phyloP scores from a whole-genome alignment of 371 early-diverging fungal species.

The Gilbertella persicaria region DNA sequence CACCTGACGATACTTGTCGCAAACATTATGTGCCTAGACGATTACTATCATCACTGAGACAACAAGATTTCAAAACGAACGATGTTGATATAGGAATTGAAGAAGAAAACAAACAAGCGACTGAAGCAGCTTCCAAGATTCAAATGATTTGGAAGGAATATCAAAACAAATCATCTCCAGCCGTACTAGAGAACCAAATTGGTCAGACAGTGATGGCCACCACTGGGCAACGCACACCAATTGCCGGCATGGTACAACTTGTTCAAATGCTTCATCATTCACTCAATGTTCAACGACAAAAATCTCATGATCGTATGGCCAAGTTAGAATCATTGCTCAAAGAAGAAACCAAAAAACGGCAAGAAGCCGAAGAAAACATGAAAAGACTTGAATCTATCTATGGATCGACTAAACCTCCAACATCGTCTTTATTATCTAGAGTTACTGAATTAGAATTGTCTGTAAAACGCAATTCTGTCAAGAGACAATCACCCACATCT shows the following conservation, averaged over 20 bases:
- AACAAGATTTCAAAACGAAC: background rate
- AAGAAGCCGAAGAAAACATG: conserved; percentile 15
- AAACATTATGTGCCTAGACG: conserved; percentile 38
- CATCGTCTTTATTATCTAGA: conserved; percentile 8
- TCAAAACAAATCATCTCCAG: conserved; percentile 8
- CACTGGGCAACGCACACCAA: conserved; percentile 22
- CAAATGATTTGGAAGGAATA: conserved; percentile 26
- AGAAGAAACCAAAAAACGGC: conserved; percentile 26
- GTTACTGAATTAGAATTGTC: conserved; percentile 16
- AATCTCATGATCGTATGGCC: conserved; percentile 24
- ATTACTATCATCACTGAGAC: conserved; percentile 6
- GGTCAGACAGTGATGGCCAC: conserved; percentile 9
- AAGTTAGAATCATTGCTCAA: conserved; percentile 25
- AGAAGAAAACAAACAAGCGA: background rate
- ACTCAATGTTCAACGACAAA: conserved; percentile 26
- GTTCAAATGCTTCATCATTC: conserved; percentile 29
- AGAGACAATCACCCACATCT: background rate
- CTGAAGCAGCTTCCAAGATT: conserved; percentile 14
- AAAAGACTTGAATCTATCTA: conserved; percentile 11
- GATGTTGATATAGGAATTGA: background rate
- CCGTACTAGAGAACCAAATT: conserved; percentile 10
- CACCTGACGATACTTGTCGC: conserved; percentile 28
- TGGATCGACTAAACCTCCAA: background rate
- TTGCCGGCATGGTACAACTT: conserved; percentile 33
- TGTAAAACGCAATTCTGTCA: conserved; percentile 1